Evolutionary conservation across 2,329 filamentous ascomycete species (phyloP), one percentile per base, ranked within the genome.

Genomic region (Fusarium sp.): DNA sequence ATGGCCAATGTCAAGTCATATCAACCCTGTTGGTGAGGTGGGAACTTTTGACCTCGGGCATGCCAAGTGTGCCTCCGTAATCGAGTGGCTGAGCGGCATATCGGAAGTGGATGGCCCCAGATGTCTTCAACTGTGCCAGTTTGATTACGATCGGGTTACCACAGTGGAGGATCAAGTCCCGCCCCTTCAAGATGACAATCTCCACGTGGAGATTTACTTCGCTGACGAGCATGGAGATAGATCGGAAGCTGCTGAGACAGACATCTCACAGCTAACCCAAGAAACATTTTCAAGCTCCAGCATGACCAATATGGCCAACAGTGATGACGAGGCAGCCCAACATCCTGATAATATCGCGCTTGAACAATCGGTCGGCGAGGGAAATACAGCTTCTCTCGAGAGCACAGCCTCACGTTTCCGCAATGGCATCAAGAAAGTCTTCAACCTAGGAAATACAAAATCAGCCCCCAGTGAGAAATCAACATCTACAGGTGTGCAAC

Each of bases 261-360:
- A 57, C 14, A 27, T 57, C 6, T 57, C 53, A 4, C 33, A 14
- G 2, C 31, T 24, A 10, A 57, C 53, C 5, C 53, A 36, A 36
- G 12, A 38, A 17, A 36, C 33, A 6, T 14, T n/a, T 14, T 51
- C 24, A 12, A 20, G 46, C 17, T 51, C 24, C 16, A 14, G 16
- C 8, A 27, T 46, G 22, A 42, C 24, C 24, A 11, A 33, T 0
- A 6, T 33, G 31, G 6, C 42, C 7, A 6, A 2, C 16, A 6
- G 10, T 27, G 3, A 1, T 22, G 17, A 31, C 3, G 9, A 29
- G 1, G 3, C 0, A n/a, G 1, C 44, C 24, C 44, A 27, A 3
- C 3, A 7, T n/a, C 46, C 24, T 24, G 24, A 24, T 24, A 5
- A 24, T 24, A 24, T 24, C 24, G 24, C 24, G 24, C 24, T 24